A percentile compares a stretch with the other conserved stretches of the same genome.
phyloP scores from a whole-genome alignment of 345 rosid species.

The Linum trigynum region DNA sequence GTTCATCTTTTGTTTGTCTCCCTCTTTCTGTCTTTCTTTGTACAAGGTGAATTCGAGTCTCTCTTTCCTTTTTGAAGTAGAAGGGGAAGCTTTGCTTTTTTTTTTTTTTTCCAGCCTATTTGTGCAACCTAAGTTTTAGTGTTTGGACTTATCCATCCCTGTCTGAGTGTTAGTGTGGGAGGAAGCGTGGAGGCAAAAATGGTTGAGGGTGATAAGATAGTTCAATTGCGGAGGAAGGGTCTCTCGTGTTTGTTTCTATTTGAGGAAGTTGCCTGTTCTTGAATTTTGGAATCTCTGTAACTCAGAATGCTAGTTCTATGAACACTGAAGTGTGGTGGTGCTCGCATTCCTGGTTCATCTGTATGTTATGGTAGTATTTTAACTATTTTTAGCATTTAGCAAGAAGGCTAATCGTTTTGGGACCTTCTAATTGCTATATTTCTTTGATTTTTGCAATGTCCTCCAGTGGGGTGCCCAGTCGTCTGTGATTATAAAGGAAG shows the following conservation, averaged over 20 bases:
- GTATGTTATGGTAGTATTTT: no score
- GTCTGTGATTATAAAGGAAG: slow-evolving; percentile 68
- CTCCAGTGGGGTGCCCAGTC: slow-evolving; percentile 51
- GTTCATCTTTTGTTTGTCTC: background rate
- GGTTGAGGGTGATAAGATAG: background rate
- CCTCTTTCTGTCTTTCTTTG: background rate
- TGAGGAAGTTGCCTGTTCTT: background rate
- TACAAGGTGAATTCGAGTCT: background rate
- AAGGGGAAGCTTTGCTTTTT: background rate
- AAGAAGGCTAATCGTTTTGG: background rate
- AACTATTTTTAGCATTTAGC: background rate
- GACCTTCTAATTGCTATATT: background rate
- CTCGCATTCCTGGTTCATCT: background rate
- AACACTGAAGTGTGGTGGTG: background rate
- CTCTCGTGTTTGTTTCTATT: background rate
- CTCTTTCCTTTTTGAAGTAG: no score
- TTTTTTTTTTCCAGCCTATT: no score
- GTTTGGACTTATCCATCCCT: no score
- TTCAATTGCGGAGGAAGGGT: background rate
- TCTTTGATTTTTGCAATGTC: slow-evolving; percentile 11
- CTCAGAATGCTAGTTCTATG: background rate
- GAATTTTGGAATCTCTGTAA: background rate
- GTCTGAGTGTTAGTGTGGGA: no score
- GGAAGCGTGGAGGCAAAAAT: no score
- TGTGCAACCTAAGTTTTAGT: no score